phyloP scores from a whole-genome alignment of 129 eudicot species.

The Lactuca sativa region DNA sequence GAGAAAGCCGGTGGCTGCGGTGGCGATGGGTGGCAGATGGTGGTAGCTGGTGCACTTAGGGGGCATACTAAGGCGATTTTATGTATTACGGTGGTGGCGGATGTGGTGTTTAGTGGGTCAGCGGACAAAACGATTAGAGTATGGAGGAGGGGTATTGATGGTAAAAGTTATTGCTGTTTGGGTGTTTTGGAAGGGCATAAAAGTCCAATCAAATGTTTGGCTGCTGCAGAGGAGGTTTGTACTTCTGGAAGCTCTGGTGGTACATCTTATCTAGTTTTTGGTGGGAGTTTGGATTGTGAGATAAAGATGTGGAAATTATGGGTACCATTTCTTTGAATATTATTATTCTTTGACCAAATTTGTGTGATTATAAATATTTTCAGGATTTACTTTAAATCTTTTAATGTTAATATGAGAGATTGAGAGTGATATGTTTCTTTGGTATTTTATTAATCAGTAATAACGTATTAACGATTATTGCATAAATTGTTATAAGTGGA shows the following conservation, averaged over 20 bases:
- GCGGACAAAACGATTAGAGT: conserved; percentile 77
- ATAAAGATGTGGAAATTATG: conserved; percentile 67
- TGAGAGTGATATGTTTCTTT: conserved; percentile 4
- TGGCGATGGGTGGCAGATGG: conserved; percentile 42
- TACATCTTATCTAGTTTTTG: conserved; percentile 50
- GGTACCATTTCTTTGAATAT: conserved; percentile 48
- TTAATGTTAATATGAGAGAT: conserved; percentile 18
- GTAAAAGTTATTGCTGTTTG: conserved; percentile 56
- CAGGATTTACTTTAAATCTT: not conserved
- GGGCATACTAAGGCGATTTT: conserved; percentile 82
- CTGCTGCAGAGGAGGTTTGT: conserved; percentile 52
- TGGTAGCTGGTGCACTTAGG: conserved; percentile 79
- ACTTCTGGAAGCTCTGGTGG: conserved; percentile 19
- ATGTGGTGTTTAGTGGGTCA: conserved; percentile 86
- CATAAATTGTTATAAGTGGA: too few relatives aligned
- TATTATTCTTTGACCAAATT: not conserved
- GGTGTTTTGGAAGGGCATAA: conserved; percentile 82
- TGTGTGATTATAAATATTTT: conserved; percentile 5
- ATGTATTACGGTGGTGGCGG: conserved; percentile 65
- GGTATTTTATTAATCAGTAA: not conserved
- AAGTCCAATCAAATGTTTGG: conserved; percentile 80
- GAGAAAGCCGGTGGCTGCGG: conserved; percentile 38
- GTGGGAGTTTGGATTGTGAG: conserved; percentile 91
- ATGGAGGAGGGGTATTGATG: conserved; percentile 63
- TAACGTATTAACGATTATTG: too few relatives aligned